A percentile compares a stretch with the other conserved stretches of the same genome.
These are phyloP conservation scores for Pichia occidentalis DNA, from an alignment of 805 yeast species.

Conservation along the genomic window DNA sequence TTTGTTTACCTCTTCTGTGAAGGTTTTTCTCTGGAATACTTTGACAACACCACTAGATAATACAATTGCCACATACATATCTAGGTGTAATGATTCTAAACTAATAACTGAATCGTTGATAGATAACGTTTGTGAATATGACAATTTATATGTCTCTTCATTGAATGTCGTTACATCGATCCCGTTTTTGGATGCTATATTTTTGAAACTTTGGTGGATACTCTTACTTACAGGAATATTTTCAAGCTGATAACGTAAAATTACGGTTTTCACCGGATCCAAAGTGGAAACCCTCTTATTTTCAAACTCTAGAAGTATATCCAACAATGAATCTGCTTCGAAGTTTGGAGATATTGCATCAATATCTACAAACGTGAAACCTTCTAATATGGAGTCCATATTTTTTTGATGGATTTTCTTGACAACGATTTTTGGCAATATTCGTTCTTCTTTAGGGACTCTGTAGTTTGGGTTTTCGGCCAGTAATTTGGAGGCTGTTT, in stretches of 20 bases:
- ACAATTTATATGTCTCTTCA: constrained; percentile 10
- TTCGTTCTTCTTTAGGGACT: constrained; percentile 41
- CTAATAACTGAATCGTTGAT: constrained; percentile 26
- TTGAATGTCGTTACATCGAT: constrained; percentile 9
- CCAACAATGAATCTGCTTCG: constrained; percentile 36
- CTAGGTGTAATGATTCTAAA: constrained; percentile 33
- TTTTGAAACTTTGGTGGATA: constrained; percentile 23
- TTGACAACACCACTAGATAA: constrained; percentile 41
- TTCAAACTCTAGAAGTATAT: constrained; percentile 40
- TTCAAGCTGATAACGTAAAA: constrained; percentile 25
- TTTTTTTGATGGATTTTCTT: constrained; percentile 27
- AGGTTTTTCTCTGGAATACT: constrained; percentile 35
- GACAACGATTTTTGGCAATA: constrained; percentile 34
- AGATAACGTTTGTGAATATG: constrained; percentile 18
- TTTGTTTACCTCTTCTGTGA: constrained; percentile 22
- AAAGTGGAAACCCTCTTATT: constrained; percentile 15
- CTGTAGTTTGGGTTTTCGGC: constrained; percentile 42
- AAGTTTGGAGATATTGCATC: constrained; percentile 42
- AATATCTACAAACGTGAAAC: constrained; percentile 24
- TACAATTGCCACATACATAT: constrained; percentile 34
- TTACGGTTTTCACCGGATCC: constrained; percentile 18
- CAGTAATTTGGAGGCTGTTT: constrained; percentile 40
- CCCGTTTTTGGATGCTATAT: constrained; percentile 19
- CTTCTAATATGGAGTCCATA: constrained; percentile 13
- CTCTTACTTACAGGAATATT: constrained; percentile 11